A percentile compares a stretch with the other conserved stretches of the same genome.
Conservation (phyloP, 2,329 filamentous ascomycete species). For the Colletotrichum echinochloae region DNA sequence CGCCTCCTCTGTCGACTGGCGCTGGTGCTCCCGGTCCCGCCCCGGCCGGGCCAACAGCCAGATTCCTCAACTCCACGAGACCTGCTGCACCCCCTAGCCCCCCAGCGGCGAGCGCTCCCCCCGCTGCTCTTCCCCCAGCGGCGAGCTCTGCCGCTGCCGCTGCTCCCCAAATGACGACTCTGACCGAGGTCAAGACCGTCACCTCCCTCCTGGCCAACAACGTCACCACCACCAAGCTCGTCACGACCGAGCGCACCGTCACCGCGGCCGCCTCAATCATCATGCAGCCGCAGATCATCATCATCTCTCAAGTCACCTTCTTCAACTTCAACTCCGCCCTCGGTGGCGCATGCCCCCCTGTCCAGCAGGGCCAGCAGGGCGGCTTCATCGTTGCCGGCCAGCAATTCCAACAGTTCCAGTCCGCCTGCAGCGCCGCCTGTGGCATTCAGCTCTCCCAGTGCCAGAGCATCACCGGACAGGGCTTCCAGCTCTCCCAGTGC, state of each 20-base stretch:
- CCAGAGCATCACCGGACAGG: conserved; percentile 39
- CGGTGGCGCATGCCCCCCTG: conserved; percentile 37
- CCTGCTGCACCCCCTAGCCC: conserved; percentile 5
- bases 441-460: conserved; percentile 41
- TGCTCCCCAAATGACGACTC: conserved; percentile 22
- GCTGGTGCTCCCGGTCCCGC: conserved; percentile 11
- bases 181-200: conserved; percentile 33
- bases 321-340: conserved; percentile 41
- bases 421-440: conserved; percentile 39
- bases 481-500: conserved; percentile 41
- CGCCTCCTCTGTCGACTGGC: conserved; percentile 26
- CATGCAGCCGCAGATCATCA: conserved; percentile 37
- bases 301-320: conserved; percentile 41
- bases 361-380: conserved; percentile 34
- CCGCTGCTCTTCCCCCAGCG: neutral
- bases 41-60: conserved; percentile 20
- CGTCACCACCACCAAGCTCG: conserved; percentile 36
- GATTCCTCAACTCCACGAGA: conserved; percentile 37
- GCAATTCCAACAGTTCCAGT: conserved; percentile 40
- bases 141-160: conserved; percentile 17
- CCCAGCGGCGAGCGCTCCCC: conserved; percentile 12
- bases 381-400: conserved; percentile 41
- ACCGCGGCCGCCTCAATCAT: conserved; percentile 36
- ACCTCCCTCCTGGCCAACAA: conserved; percentile 28
- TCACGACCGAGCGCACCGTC: conserved; percentile 36